Evolutionary conservation across 768 basidiomycete species (phyloP).

Genomic region (Coprinopsis strossmayeri): DNA sequence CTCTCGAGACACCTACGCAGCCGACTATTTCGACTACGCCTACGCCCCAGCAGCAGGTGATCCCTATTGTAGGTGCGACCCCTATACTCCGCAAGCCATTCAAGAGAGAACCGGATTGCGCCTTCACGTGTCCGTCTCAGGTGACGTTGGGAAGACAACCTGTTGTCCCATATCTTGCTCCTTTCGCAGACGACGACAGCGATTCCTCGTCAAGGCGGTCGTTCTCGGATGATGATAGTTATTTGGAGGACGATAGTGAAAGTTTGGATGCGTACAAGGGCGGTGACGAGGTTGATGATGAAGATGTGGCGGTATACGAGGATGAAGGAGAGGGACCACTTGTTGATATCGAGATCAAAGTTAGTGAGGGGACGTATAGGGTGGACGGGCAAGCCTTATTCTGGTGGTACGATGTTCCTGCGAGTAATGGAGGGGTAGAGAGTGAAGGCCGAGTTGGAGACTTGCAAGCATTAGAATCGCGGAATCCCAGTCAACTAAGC

Average conservation of each 20-base stretch:
- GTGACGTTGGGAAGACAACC: neutral
- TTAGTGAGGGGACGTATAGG: slow-evolving; percentile 35
- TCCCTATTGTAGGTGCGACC: slow-evolving; percentile 12
- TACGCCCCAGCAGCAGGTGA: neutral
- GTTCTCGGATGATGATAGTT: neutral
- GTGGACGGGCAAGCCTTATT: slow-evolving; percentile 42
- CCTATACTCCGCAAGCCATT: neutral
- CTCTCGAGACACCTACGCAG: too few species aligned
- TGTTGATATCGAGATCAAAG: slow-evolving; percentile 39
- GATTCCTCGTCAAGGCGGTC: too few species aligned
- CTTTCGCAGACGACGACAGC: too few species aligned
- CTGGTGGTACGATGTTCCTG: slow-evolving; percentile 47
- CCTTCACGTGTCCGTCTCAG: neutral
- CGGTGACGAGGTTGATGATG: neutral
- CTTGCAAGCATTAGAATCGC: neutral
- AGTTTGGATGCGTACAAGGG: slow-evolving; percentile 1
- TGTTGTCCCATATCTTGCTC: neutral
- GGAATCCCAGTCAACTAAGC: neutral
- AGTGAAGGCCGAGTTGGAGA: slow-evolving; percentile 4
- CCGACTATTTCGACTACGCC: too few species aligned
- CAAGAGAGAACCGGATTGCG: neutral
- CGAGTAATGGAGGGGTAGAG: slow-evolving; percentile 15
- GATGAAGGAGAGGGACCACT: slow-evolving; percentile 17
- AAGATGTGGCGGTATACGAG: neutral
- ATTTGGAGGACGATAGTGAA: neutral